Conservation (phyloP, 495 filamentous ascomycete species). For the Penicillium odoratum region DNA sequence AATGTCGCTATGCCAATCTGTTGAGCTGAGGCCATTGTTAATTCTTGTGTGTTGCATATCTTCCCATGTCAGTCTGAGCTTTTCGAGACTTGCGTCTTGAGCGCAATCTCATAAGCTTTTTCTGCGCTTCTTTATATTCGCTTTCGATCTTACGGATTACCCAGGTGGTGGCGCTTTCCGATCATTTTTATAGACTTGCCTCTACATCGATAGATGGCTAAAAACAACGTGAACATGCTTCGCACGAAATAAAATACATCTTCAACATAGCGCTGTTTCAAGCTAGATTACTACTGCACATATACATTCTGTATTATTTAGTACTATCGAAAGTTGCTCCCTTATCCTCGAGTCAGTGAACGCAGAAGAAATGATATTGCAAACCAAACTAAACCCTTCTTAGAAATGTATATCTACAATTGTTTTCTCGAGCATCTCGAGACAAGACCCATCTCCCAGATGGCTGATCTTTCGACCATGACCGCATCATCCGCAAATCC, state of each 20-base stretch:
- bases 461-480: slow-evolving; percentile 10
- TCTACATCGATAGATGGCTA: slow-evolving; percentile 12
- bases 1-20: slow-evolving; percentile 4
- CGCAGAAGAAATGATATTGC: slow-evolving; percentile 21
- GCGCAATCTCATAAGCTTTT: slow-evolving; percentile 9
- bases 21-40: neutral
- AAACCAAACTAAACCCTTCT: slow-evolving; percentile 33
- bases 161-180: slow-evolving; percentile 21
- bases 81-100: slow-evolving; percentile 12
- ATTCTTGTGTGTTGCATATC: neutral
- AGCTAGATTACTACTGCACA: too few relatives aligned
- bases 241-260: neutral
- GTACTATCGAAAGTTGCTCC: neutral
- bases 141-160: slow-evolving; percentile 22
- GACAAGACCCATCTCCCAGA: slow-evolving; percentile 7
- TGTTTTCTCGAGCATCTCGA: slow-evolving; percentile 22
- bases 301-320: neutral
- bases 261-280: too few relatives aligned
- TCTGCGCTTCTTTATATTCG: slow-evolving; percentile 8
- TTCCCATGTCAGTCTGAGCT: slow-evolving; percentile 3
- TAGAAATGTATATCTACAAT: slow-evolving; percentile 44
- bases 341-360: neutral
- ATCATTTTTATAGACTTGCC: slow-evolving; percentile 18
- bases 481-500: slow-evolving; percentile 6
- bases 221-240: slow-evolving; percentile 11